Conservation (phyloP, 768 basidiomycete species). For the Xerocomus brunneocitrinus region DNA sequence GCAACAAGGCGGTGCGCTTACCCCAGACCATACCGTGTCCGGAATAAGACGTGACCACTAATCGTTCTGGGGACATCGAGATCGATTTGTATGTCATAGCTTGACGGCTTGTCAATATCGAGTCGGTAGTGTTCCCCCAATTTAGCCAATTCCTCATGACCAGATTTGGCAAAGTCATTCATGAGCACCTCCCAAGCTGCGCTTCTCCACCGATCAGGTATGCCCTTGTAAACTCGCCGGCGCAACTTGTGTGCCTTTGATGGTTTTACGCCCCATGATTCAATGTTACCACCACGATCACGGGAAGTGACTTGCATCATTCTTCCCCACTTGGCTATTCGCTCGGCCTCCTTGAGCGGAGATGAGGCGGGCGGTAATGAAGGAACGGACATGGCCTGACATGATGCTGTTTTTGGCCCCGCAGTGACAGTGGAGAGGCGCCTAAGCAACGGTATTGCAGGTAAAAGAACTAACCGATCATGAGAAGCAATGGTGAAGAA, state of each 20-base stretch:
- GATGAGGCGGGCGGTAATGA: constrained; percentile 46
- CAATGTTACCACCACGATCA: constrained; percentile 74
- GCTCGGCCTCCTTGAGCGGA: constrained; percentile 56
- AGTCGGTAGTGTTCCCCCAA: constrained; percentile 53
- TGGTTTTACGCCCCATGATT: constrained; percentile 63
- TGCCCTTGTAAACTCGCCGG: constrained; percentile 85
- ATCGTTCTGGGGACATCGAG: constrained; percentile 96
- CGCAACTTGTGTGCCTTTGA: constrained; percentile 67
- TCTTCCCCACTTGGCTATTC: constrained; percentile 91
- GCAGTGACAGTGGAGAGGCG: constrained; percentile 45
- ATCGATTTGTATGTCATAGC: constrained; percentile 95
- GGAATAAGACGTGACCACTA: constrained; percentile 89
- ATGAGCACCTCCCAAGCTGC: constrained; percentile 90
- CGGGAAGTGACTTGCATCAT: constrained; percentile 73
- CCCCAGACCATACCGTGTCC: constrained; percentile 95
- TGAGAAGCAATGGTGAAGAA: constrained; percentile 81
- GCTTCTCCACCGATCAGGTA: constrained; percentile 92
- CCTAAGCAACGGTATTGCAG: constrained; percentile 57
- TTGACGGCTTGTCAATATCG: constrained; percentile 72
- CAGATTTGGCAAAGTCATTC: constrained; percentile 45
- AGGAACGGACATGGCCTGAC: constrained; percentile 42
- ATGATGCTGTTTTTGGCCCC: constrained; percentile 42
- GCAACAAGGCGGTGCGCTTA: constrained; percentile 37
- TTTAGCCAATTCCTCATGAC: constrained; percentile 40
- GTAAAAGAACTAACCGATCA: constrained; percentile 76